Evolutionary conservation across 1,284 basidiomycete species (phyloP).

Genomic region (Rhodotorula sp.): DNA sequence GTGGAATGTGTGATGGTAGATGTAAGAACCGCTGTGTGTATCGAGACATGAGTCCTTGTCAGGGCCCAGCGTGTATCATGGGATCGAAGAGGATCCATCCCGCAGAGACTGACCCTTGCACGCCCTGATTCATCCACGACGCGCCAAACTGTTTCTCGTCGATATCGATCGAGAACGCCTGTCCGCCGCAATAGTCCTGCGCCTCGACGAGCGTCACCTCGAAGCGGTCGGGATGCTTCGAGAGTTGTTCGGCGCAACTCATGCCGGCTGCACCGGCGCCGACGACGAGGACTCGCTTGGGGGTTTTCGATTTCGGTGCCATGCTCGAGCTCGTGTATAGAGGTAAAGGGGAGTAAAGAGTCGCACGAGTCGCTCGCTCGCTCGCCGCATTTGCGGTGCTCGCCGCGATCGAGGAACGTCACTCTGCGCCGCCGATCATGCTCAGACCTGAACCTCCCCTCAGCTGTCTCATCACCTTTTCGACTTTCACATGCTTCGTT

Average conservation of each 20-base stretch:
- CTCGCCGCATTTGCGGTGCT: no score
- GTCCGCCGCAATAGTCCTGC: constrained; percentile 54
- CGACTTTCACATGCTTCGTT: no score
- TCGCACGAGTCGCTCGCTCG: no score
- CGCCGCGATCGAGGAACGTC: no score
- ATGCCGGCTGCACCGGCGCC: constrained; percentile 57
- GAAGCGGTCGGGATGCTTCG: constrained; percentile 60
- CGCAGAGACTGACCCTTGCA: constrained; percentile 29
- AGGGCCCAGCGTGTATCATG: not conserved
- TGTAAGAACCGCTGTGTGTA: constrained; percentile 19
- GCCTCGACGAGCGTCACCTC: constrained; percentile 56
- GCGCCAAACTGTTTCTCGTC: constrained; percentile 45
- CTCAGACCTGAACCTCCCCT: no score
- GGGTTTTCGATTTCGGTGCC: not conserved
- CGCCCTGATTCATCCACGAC: constrained; percentile 42
- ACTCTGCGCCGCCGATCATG: no score
- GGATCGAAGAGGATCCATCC: no score
- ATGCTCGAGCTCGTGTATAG: not conserved
- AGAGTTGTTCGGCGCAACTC: constrained; percentile 57
- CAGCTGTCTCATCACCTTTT: no score
- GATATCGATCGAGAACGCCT: constrained; percentile 59
- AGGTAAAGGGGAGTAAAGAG: not conserved
- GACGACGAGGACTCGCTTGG: constrained; percentile 54
- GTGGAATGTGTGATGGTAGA: constrained; percentile 40
- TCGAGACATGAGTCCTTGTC: not conserved